Base-by-base conservation (phyloP, 768 basidiomycete species). In the Psilocybe cyanescens region DNA sequence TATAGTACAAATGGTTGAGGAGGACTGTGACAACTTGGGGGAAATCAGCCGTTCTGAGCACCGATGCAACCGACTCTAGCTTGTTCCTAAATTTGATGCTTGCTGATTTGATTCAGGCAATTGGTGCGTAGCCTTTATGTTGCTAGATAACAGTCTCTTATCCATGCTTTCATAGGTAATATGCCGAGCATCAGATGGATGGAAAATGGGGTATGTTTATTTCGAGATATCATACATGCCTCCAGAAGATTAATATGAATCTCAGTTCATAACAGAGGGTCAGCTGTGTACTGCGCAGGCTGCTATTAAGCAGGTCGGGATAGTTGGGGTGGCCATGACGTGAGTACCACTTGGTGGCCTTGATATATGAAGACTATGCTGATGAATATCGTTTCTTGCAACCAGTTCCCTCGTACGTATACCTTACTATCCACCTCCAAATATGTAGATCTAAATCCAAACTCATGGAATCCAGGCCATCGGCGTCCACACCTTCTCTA, bases 11-110 rank as follows among this genome's bases (percentile, higher is more conserved):
- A 64, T 69, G 68, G 66, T 44, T 64, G n/a, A 63, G 63, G 50
- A 62, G 62, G 24, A 68, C 61, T n/a, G 30, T 63, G 19, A 37
- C 35, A 7, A 63, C 54, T 14, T 67, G 66, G 60, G 58, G 59
- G 29, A 60, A 55, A 49, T 44, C 49, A 2, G 44, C 29, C 4
- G 19, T 57, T 8, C 57, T 56, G 12, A 52, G 48, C 24, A 65
- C 53, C 8, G 76, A 77, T 52, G 75, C 74, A 11, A 74, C 63
- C 17, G 74, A 72, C 53, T 76, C 73, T 1, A 71, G 70, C 44
- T 78, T 84, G 48, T 83, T 86, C 58, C 62, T 83, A 8, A 83
- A 78, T 35, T 67, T 85, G 45, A 76, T 86, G 64, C 28, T 82
- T 5, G 79, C 79, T 19, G 84, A 85, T 58, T 62, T 84, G 5